Evolutionary conservation across 441 rosid genomes (phyloP).

Genomic region (Corymbia citriodora): DNA sequence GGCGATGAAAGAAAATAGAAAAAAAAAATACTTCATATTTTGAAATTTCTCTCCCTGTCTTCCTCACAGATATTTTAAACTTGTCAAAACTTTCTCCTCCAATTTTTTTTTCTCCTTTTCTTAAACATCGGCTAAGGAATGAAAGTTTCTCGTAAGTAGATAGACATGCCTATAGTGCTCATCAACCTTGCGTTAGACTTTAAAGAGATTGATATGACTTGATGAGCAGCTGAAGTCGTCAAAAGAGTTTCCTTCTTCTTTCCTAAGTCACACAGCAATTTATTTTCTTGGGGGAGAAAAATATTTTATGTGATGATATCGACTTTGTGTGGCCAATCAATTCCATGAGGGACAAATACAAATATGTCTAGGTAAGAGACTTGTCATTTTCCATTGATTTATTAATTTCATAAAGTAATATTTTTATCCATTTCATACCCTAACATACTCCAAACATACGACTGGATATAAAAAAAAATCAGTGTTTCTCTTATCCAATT

Average conservation of each 20-base stretch:
- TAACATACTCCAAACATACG: neutral
- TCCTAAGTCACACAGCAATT: neutral
- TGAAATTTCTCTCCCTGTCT: neutral
- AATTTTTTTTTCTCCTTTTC: neutral
- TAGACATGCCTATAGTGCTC: neutral
- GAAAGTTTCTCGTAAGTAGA: neutral
- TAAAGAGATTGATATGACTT: neutral
- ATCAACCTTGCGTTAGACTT: neutral
- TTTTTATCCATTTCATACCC: neutral
- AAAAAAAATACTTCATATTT: neutral
- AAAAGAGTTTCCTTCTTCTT: neutral
- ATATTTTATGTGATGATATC: neutral
- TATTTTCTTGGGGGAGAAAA: neutral
- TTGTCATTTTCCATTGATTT: neutral
- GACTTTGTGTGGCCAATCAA: neutral
- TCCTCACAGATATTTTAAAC: neutral
- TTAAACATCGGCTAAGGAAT: neutral
- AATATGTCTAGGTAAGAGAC: neutral
- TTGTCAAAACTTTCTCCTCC: neutral
- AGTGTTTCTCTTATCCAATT: neutral
- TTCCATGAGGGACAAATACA: neutral
- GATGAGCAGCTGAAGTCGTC: neutral
- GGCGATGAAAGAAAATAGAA: neutral
- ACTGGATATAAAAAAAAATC: neutral
- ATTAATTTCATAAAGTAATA: neutral